Base-by-base conservation (phyloP, 2,329 filamentous ascomycete species). In the Teratosphaeria destructans region DNA sequence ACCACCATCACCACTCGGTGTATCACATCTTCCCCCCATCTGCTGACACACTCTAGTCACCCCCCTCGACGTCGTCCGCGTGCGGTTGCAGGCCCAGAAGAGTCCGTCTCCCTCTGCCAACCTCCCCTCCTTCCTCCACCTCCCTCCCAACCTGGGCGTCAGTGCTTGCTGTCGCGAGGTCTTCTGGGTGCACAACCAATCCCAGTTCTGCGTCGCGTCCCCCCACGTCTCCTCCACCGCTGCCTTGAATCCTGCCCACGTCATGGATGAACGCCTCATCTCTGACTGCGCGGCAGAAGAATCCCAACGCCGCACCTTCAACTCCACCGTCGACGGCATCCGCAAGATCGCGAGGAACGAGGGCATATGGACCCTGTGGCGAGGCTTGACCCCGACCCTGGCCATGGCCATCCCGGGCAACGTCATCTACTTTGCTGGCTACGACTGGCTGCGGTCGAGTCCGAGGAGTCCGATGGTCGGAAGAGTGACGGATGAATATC, bases 391-490 rank as follows among this genome's bases (percentile, higher is more conserved):
- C n/a, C 93, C 94, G 0, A 99, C 94, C 0, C 78, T 99, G 26
- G 82, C 91, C 64, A 99, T 99, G 94, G 86, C 91, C 0, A 83
- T 99, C 5, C 94, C 94, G 0, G 90, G 86, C 29, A 99, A 99
- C 72, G 94, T 99, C 66, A 97, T 99, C 65, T 99, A 99, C 76
- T 96, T 97, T 70, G 95, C 94, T 12, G 94, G 94, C 47, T 99
- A 99, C 74, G 94, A 99, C 71, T 96, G 91, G 88, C 74, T 99
- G 60, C 86, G 94, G 39, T 88, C 82, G 64, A 88, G 89, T 67
- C 77, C 79, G 1, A 77, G 76, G 52, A 95, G 89, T 66, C 92
- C 91, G 0, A 82, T 97, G 63, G 79, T 78, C 52, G 70, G 66
- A 14, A 66, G 81, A 23, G 72, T 86, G 10, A 81, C 82, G 14